phyloP scores from a whole-genome alignment of 192 early-diverging fungal species.

The Chytriomyces hyalinus region DNA sequence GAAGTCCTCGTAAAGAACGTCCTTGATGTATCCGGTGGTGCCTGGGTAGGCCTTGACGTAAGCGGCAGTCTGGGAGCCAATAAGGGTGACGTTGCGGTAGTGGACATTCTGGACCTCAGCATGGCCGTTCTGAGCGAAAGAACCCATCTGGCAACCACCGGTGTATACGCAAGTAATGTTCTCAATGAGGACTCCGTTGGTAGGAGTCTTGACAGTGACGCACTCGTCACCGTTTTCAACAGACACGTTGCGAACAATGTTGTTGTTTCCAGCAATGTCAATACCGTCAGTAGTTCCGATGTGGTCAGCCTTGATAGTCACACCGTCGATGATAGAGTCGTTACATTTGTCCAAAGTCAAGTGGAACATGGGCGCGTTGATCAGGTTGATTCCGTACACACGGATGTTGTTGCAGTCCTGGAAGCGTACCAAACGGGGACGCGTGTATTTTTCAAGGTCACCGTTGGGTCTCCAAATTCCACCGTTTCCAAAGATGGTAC shows the following conservation, averaged over 20 bases:
- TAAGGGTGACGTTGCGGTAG: slow-evolving; percentile 33
- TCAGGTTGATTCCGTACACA: slow-evolving; percentile 2
- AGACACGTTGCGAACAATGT: slow-evolving; percentile 28
- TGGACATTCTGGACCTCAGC: slow-evolving; percentile 24
- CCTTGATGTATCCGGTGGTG: slow-evolving; percentile 20
- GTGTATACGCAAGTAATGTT: slow-evolving; percentile 31
- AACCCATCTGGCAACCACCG: slow-evolving; percentile 32
- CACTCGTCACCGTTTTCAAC: slow-evolving; percentile 40
- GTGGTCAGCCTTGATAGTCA: slow-evolving; percentile 23
- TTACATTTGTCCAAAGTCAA: slow-evolving; percentile 18
- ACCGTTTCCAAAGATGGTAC: slow-evolving; percentile 32
- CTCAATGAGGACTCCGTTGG: slow-evolving; percentile 27
- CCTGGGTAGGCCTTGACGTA: slow-evolving; percentile 31
- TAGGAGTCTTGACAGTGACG: slow-evolving; percentile 37
- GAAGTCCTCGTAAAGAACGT: slow-evolving; percentile 37
- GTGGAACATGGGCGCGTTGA: slow-evolving; percentile 41
- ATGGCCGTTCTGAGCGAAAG: slow-evolving; percentile 1
- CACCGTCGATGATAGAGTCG: slow-evolving; percentile 7
- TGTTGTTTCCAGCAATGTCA: slow-evolving; percentile 34
- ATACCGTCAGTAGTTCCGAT: slow-evolving; percentile 38
- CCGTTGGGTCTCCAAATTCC: slow-evolving; percentile 13
- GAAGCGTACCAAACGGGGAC: slow-evolving; percentile 34
- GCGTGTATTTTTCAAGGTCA: neutral
- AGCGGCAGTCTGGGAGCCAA: slow-evolving; percentile 18
- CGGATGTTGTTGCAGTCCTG: slow-evolving; percentile 13